Evolutionary conservation across 2,329 filamentous ascomycete species (phyloP), one percentile per base, ranked within the genome.

Genomic region (Harringtonia aguacate): DNA sequence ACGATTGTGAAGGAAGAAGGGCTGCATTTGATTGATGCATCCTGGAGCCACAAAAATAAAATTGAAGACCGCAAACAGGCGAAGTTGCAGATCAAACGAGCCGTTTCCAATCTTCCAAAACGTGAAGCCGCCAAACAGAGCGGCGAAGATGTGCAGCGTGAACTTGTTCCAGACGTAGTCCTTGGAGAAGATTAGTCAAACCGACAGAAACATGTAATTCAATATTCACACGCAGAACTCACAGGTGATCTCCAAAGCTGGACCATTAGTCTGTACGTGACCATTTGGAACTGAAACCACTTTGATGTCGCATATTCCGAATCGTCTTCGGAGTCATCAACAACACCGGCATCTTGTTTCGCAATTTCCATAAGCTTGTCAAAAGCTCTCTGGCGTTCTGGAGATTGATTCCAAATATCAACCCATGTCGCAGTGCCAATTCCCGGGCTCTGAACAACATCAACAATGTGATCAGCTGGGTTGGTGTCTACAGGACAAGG

Each of bases 391-490:
- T 69, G 58, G 4, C 57, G 51, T 53, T 67, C 57, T 3, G 56
- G 51, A 31, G 60, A 63, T 5, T 45, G 44, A 24, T 57, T 56
- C 65, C 65, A 68, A 8, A 61, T 55, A 36, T 59, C 55, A 47
- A 52, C 52, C 58, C 58, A 61, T 48, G 72, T 67, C 9, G 29
- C 14, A 2, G 15, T 14, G 10, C 39, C 35, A 36, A 49, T 66
- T 53, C 53, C 61, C 9, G 33, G 35, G 24, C 48, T 43, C 27
- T 47, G 43, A 14, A 72, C 69, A 17, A 73, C 68, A 40, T 75
- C 69, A 42, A 88, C 75, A 78, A 88, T 86, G 66, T 80, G 84
- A 58, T 88, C 84, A 0, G 84, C 84, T 2, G 81, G 81, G 53
- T 88, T 88, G 17, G 75, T 76, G 0, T 77, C 73, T 0, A 65